Conservation (phyloP, 768 basidiomycete species). For the Imleria badia region DNA sequence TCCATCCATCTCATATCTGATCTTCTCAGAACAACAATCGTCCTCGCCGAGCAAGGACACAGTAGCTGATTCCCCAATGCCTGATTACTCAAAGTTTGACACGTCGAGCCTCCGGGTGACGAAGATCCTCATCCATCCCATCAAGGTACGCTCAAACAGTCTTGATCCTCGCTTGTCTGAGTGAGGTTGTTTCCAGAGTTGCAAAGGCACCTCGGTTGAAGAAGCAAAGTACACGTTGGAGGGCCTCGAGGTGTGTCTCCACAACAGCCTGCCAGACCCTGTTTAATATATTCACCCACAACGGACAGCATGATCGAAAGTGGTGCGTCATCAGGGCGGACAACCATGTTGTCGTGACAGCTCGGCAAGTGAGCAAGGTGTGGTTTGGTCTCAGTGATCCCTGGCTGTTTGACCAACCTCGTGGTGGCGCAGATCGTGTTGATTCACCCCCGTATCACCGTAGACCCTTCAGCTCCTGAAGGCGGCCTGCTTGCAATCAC, state of each 20-base stretch:
- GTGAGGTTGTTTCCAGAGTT: slow-evolving; percentile 51
- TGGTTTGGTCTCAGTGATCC: neutral
- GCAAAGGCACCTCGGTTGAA: slow-evolving; percentile 62
- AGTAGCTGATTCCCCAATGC: neutral
- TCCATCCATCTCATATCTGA: slow-evolving; percentile 9
- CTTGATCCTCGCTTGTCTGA: neutral
- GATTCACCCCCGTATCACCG: slow-evolving; percentile 54
- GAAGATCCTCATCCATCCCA: slow-evolving; percentile 64
- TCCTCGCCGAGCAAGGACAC: neutral
- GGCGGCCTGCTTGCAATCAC: slow-evolving; percentile 51
- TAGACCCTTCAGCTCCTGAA: slow-evolving; percentile 43
- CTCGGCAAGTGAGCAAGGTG: slow-evolving; percentile 63
- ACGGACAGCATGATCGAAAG: slow-evolving; percentile 61
- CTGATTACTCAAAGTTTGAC: slow-evolving; percentile 25
- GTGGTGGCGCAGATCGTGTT: slow-evolving; percentile 56
- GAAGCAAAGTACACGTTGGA: slow-evolving; percentile 55
- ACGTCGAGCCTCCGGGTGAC: slow-evolving; percentile 43
- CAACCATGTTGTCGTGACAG: slow-evolving; percentile 59
- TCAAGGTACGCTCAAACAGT: slow-evolving; percentile 44
- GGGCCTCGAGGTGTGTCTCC: slow-evolving; percentile 59
- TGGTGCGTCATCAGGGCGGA: slow-evolving; percentile 67
- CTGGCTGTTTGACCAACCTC: neutral
- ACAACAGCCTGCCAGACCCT: neutral
- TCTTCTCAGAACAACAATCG: slow-evolving; percentile 11
- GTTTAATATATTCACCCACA: slow-evolving; percentile 1